A percentile compares a stretch with the other conserved stretches of the same genome.
phyloP scores from a whole-genome alignment of 1,284 basidiomycete species.

The Cutaneotrichosporon sp. region DNA sequence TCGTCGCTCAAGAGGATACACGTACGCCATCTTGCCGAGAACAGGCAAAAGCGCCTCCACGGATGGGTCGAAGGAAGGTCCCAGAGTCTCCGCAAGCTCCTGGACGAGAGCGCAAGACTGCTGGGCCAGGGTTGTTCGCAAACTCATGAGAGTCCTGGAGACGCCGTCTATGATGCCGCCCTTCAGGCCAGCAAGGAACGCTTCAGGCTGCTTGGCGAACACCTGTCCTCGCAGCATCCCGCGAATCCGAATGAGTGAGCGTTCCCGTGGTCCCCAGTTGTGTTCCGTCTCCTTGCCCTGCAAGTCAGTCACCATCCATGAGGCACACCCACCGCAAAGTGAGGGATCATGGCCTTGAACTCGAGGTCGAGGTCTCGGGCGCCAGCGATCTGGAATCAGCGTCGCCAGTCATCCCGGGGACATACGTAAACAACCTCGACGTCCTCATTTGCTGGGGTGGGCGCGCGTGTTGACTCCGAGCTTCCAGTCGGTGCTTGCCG shows the following conservation, averaged over 20 bases:
- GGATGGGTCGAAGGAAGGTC: constrained; percentile 70
- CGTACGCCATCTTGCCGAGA: constrained; percentile 72
- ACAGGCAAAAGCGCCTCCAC: constrained; percentile 73
- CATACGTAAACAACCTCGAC: constrained; percentile 72
- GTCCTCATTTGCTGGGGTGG: constrained; percentile 49
- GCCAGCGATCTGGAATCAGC: constrained; percentile 70
- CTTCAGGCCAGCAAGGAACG: constrained; percentile 74
- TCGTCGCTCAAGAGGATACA: not conserved
- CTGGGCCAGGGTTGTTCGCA: constrained; percentile 86
- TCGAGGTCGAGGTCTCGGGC: constrained; percentile 81
- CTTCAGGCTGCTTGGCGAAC: constrained; percentile 69
- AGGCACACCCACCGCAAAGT: constrained; percentile 67
- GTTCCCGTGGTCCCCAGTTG: constrained; percentile 89
- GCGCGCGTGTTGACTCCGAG: not conserved
- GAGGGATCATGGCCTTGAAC: constrained; percentile 72
- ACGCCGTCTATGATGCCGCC: constrained; percentile 77
- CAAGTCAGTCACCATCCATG: constrained; percentile 16
- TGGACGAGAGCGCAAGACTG: constrained; percentile 76
- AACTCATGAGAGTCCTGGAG: constrained; percentile 77
- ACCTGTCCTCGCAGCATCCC: constrained; percentile 90
- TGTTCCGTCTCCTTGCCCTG: constrained; percentile 95
- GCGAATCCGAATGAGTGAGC: constrained; percentile 73
- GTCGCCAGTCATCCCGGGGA: constrained; percentile 15
- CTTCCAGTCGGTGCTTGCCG: not conserved
- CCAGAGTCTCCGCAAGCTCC: constrained; percentile 73